Conservation (phyloP, 805 yeast species). For the Candida khao-thaluensis region DNA sequence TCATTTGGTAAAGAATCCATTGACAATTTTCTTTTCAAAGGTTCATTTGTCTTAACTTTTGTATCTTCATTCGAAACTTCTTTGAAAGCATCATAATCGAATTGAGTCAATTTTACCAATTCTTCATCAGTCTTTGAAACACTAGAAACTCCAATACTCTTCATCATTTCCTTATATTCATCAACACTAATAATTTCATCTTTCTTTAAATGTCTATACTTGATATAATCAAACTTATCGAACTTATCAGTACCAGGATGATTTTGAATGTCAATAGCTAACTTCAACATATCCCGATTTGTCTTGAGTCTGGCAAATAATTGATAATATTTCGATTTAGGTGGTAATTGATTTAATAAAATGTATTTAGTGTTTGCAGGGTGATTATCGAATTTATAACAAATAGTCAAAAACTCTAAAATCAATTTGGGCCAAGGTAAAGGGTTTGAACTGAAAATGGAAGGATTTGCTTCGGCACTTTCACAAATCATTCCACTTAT, state of each 20-base stretch:
- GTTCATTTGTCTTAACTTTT: background rate
- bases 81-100: conserved; percentile 3
- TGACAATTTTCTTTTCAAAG: conserved; percentile 8
- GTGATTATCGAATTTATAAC: conserved; percentile 58
- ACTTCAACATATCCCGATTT: conserved; percentile 45
- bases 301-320: conserved; percentile 51
- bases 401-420: conserved; percentile 54
- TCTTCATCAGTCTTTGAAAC: conserved; percentile 36
- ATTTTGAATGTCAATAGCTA: conserved; percentile 35
- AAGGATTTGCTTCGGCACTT: conserved; percentile 82
- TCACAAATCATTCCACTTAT: conserved; percentile 95
- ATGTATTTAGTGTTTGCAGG: conserved; percentile 79
- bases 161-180: conserved; percentile 8
- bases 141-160: background rate
- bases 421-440: conserved; percentile 55
- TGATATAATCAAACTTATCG: conserved; percentile 30
- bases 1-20: background rate
- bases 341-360: conserved; percentile 75
- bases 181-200: conserved; percentile 20
- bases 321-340: conserved; percentile 62
- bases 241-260: conserved; percentile 35
- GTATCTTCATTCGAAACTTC: background rate
- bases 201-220: conserved; percentile 32
- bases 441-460: conserved; percentile 57
- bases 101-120: conserved; percentile 16